Evolutionary conservation across 371 early-diverging fungal genomes (phyloP).

Genomic region (Actinomortierella ambigua): DNA sequence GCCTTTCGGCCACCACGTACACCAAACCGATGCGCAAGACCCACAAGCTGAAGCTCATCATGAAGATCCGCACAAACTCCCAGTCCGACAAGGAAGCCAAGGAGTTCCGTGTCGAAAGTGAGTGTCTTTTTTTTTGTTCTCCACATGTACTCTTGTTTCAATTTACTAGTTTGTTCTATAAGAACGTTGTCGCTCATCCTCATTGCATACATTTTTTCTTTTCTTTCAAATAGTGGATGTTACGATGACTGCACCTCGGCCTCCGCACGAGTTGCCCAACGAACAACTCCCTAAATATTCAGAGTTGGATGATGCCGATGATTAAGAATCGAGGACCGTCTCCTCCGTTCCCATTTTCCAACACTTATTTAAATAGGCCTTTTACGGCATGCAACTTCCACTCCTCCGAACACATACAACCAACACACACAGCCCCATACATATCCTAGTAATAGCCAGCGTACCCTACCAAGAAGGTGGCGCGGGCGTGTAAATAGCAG

Average conservation of each 20-base stretch:
- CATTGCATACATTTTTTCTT: not conserved
- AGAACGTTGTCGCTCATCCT: not conserved
- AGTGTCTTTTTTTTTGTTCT: conserved; percentile 4
- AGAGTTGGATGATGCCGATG: conserved; percentile 3
- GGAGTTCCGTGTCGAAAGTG: conserved; percentile 34
- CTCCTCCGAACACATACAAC: no score
- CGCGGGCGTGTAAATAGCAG: no score
- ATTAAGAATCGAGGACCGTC: not conserved
- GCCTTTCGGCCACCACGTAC: conserved; percentile 20
- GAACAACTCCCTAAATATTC: conserved; percentile 28
- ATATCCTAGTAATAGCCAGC: no score
- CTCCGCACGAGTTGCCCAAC: conserved; percentile 9
- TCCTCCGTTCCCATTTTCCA: no score
- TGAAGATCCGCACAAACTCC: conserved; percentile 26
- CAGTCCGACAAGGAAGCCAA: conserved; percentile 29
- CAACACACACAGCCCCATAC: no score
- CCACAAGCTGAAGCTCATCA: conserved; percentile 34
- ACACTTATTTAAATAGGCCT: no score
- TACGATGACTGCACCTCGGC: conserved; percentile 33
- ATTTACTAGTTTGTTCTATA: no score
- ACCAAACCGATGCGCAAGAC: conserved; percentile 17
- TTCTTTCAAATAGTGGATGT: conserved; percentile 20
- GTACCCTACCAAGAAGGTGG: no score
- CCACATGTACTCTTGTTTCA: not conserved
- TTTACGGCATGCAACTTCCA: no score